phyloP scores from a whole-genome alignment of 192 early-diverging fungal genomes.

The Dimargaris cristalligena region DNA sequence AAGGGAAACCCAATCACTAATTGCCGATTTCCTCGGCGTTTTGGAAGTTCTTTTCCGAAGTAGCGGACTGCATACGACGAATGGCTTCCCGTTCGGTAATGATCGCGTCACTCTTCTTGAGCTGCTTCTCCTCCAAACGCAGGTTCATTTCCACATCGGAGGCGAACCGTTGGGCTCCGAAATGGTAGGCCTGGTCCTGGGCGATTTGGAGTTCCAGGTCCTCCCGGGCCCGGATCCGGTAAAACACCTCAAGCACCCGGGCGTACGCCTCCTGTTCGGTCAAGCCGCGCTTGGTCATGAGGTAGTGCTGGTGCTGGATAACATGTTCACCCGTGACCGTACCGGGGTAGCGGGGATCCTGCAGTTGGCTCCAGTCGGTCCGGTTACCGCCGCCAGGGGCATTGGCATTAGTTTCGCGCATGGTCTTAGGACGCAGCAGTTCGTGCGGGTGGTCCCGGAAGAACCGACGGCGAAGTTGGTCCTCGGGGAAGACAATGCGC shows the following conservation, averaged over 20 bases:
- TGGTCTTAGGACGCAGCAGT: constrained; percentile 43
- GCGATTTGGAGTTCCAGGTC: constrained; percentile 53
- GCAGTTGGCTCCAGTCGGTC: constrained; percentile 36
- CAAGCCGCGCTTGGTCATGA: constrained; percentile 44
- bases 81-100: background rate
- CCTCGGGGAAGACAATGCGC: constrained; percentile 76
- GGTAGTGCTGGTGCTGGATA: constrained; percentile 65
- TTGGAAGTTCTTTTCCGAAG: background rate
- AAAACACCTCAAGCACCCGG: constrained; percentile 63
- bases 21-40: background rate
- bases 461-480: constrained; percentile 65
- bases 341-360: constrained; percentile 16
- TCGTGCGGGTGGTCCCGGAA: constrained; percentile 92
- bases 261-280: constrained; percentile 64
- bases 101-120: constrained; percentile 1
- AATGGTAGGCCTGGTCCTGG: constrained; percentile 31
- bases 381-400: constrained; percentile 28
- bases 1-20: no score
- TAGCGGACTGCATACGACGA: constrained; percentile 1
- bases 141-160: background rate
- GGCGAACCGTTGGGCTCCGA: constrained; percentile 22
- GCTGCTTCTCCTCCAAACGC: constrained; percentile 1
- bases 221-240: constrained; percentile 54
- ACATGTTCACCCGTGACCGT: constrained; percentile 24
- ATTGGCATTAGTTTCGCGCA: constrained; percentile 55